Percentiles rank a stretch among this genome's conserved stretches.
Evolutionary conservation across 116 monocot species (phyloP).

Genomic region (Zostera marina): DNA sequence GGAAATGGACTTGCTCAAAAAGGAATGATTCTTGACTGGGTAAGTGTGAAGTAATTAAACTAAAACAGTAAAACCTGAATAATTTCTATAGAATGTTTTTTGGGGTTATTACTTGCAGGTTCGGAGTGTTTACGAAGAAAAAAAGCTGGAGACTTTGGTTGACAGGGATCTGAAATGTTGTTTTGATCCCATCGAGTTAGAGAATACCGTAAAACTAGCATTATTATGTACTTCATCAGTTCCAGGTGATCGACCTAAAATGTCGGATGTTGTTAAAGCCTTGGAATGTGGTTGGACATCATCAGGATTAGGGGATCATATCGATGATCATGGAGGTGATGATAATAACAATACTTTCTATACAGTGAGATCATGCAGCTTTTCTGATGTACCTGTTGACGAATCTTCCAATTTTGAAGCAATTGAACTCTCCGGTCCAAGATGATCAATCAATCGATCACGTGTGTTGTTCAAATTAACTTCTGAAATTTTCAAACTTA

Average conservation of each 20-base stretch:
- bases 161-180: constrained; percentile 47
- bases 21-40: constrained; percentile 81
- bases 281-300: constrained; percentile 25
- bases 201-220: constrained; percentile 42
- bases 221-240: constrained; percentile 58
- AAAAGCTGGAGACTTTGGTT: constrained; percentile 36
- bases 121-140: constrained; percentile 35
- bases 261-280: constrained; percentile 58
- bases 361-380: constrained; percentile 26
- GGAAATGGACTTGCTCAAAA: constrained; percentile 50
- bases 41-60: constrained; percentile 10
- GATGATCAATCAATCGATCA: constrained; percentile 19
- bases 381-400: constrained; percentile 40
- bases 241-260: constrained; percentile 62
- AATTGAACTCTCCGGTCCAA: constrained; percentile 81
- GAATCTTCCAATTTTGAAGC: constrained; percentile 74
- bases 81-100: no score
- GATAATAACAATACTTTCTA: background rate
- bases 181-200: constrained; percentile 37
- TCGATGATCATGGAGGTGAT: constrained; percentile 21
- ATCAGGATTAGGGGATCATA: constrained; percentile 13
- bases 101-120: constrained; percentile 33
- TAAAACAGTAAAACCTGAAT: background rate
- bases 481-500: background rate
- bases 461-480: background rate